Conservation (phyloP, 257 asterid species). For the Solanum chiquidenum region DNA sequence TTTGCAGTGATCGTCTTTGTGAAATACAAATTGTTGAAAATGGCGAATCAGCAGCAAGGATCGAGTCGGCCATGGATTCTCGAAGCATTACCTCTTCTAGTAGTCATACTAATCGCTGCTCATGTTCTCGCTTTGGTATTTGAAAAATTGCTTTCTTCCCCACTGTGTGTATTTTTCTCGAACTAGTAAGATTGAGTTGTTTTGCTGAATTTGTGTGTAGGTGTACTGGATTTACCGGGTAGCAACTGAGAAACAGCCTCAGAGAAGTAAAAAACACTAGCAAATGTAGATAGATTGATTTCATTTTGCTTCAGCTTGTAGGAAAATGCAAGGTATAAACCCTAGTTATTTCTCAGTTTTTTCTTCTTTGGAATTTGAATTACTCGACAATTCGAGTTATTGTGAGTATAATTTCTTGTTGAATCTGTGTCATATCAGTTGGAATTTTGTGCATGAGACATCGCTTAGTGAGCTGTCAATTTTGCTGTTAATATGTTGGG, state of each 20-base stretch:
- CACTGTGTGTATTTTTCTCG: background rate
- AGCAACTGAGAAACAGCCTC: slow-evolving; percentile 71
- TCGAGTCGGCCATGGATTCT: slow-evolving; percentile 46
- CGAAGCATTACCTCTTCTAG: slow-evolving; percentile 37
- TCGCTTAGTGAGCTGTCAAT: background rate
- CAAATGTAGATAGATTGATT: background rate
- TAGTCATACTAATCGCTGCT: slow-evolving; percentile 39
- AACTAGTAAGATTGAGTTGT: background rate
- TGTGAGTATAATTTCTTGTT: background rate
- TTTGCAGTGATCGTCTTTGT: background rate
- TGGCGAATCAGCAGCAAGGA: slow-evolving; percentile 32
- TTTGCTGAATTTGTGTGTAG: slow-evolving; percentile 14
- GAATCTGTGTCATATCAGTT: background rate
- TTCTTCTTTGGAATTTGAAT: background rate
- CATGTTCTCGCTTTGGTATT: slow-evolving; percentile 49
- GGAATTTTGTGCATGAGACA: background rate
- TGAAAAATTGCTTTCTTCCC: background rate
- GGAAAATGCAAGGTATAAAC: background rate
- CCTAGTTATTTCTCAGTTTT: background rate
- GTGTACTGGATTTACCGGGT: slow-evolving; percentile 79
- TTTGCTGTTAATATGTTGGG: background rate
- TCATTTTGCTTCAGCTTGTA: background rate
- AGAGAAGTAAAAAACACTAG: slow-evolving; percentile 48
- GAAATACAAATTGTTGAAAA: background rate
- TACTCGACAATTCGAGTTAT: background rate